Evolutionary conservation across 1,139 yeast species (phyloP).

Genomic region (Pichia norvegensis): DNA sequence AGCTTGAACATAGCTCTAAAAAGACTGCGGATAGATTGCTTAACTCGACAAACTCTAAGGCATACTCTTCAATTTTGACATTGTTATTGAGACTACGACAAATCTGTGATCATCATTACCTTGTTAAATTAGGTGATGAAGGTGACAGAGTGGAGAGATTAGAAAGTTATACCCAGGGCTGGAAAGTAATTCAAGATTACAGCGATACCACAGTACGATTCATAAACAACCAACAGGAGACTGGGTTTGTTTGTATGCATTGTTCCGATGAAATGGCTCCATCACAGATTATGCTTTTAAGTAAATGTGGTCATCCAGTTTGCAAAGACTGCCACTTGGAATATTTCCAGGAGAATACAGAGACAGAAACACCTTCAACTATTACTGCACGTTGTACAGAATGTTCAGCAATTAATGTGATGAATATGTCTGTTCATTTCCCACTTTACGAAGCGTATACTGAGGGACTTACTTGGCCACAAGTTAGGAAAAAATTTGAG

Average conservation of each 20-base stretch:
- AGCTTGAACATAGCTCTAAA: constrained; percentile 53
- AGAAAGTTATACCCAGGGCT: constrained; percentile 16
- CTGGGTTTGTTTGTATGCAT: constrained; percentile 51
- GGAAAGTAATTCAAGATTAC: constrained; percentile 15
- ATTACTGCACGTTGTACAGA: constrained; percentile 41
- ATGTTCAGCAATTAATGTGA: constrained; percentile 29
- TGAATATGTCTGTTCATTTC: constrained; percentile 41
- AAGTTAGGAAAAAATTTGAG: constrained; percentile 16
- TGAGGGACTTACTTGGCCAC: constrained; percentile 25
- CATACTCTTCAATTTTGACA: constrained; percentile 52
- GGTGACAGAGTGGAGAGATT: constrained; percentile 22
- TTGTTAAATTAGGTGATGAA: constrained; percentile 58
- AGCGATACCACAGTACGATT: constrained; percentile 7
- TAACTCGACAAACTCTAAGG: constrained; percentile 21
- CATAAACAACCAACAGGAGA: constrained; percentile 23
- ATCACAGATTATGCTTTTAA: constrained; percentile 39
- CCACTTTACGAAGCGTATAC: constrained; percentile 43
- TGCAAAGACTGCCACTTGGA: constrained; percentile 55
- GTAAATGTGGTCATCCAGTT: constrained; percentile 63
- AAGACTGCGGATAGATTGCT: constrained; percentile 48
- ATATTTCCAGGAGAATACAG: constrained; percentile 39
- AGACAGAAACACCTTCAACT: constrained; percentile 30
- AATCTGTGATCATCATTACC: constrained; percentile 78
- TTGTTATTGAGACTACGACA: constrained; percentile 76
- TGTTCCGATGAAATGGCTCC: constrained; percentile 56